Percentiles rank a stretch among this genome's conserved stretches.
These are phyloP conservation scores for Luvunga scandens DNA, from an alignment of 345 rosid species.

Conservation along the genomic window DNA sequence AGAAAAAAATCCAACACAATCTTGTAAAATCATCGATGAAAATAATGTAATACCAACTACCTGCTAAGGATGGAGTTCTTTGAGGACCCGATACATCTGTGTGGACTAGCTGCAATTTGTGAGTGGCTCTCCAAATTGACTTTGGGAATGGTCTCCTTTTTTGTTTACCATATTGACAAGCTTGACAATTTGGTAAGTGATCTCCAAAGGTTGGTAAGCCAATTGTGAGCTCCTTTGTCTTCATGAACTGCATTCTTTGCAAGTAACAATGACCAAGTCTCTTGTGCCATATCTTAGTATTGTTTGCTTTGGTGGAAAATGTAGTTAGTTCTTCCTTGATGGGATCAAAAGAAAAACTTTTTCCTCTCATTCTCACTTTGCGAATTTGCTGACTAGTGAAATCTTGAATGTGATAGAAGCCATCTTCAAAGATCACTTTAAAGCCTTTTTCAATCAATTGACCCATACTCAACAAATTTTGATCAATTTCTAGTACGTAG, in stretches of 20 bases:
- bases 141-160: background rate
- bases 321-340: background rate
- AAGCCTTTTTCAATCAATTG: background rate
- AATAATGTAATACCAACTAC: no score
- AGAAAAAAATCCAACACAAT: no score
- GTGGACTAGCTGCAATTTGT: background rate
- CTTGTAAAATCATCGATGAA: no score
- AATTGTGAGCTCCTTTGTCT: background rate
- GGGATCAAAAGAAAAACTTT: background rate
- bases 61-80: no score
- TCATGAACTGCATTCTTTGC: background rate
- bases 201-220: background rate
- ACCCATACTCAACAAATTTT: background rate
- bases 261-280: conserved; percentile 6
- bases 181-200: background rate
- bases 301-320: background rate
- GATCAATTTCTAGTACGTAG: background rate
- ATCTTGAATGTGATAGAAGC: background rate
- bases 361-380: background rate
- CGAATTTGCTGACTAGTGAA: background rate
- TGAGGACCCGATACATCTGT: conserved; percentile 1
- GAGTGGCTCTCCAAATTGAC: background rate
- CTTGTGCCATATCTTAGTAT: conserved; percentile 1
- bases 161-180: background rate
- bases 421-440: conserved; percentile 1